Evolutionary conservation across 495 filamentous ascomycete genomes (phyloP).

Genomic region (Thermothielavioides terrestris): DNA sequence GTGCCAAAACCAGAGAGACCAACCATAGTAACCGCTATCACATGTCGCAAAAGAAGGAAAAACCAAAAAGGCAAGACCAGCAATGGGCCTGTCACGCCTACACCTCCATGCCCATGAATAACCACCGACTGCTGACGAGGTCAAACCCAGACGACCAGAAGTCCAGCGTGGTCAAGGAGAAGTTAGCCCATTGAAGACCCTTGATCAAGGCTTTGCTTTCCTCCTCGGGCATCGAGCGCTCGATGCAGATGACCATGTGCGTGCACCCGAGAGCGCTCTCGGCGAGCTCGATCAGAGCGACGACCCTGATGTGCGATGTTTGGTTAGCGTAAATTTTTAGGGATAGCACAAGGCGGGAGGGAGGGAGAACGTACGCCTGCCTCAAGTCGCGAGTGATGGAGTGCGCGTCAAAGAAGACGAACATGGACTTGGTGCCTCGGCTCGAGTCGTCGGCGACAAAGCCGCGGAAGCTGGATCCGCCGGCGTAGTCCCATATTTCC

Average conservation of each 20-base stretch:
- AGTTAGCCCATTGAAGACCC: slow-evolving; percentile 88
- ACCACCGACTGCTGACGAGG: slow-evolving; percentile 62
- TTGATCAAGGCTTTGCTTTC: slow-evolving; percentile 57
- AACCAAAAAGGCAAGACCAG: slow-evolving; percentile 12
- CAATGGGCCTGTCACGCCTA: slow-evolving; percentile 39
- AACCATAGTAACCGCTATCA: no score
- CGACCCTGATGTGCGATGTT: slow-evolving; percentile 51
- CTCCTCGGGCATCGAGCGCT: slow-evolving; percentile 51
- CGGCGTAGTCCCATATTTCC: slow-evolving; percentile 84
- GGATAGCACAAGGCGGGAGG: neutral
- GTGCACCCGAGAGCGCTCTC: slow-evolving; percentile 62
- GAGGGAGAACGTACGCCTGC: slow-evolving; percentile 60
- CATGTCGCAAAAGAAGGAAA: neutral
- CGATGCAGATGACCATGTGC: slow-evolving; percentile 71
- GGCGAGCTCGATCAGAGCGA: slow-evolving; percentile 85
- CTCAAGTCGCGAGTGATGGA: slow-evolving; percentile 70
- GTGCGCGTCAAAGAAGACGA: slow-evolving; percentile 74
- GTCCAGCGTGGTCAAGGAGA: slow-evolving; percentile 68
- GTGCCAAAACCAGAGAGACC: no score
- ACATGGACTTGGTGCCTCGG: slow-evolving; percentile 58
- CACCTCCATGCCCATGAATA: slow-evolving; percentile 79
- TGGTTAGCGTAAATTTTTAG: slow-evolving; percentile 13
- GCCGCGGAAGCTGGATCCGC: slow-evolving; percentile 72
- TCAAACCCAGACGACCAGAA: slow-evolving; percentile 54
- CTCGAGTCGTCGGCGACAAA: slow-evolving; percentile 56